Conservation (phyloP, 2,329 filamentous ascomycete genomes). For the Gremmenia infestans region DNA sequence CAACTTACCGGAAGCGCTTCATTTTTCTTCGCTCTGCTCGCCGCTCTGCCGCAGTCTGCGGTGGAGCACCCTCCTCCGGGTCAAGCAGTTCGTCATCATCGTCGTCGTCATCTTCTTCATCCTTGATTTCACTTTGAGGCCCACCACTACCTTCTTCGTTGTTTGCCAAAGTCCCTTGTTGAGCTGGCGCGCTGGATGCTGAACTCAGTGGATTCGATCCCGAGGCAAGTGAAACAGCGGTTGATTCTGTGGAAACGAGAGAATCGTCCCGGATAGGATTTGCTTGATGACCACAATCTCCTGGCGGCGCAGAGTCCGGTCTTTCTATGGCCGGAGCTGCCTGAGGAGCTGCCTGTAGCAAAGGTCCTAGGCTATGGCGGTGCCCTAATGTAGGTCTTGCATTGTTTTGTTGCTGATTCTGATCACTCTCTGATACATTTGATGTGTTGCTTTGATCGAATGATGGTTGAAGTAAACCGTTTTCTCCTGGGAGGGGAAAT, state of each 20-base stretch:
- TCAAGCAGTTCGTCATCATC: constrained; percentile 56
- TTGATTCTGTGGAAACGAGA: constrained; percentile 36
- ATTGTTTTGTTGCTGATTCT: constrained; percentile 13
- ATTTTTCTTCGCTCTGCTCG: constrained; percentile 57
- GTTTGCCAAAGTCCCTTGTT: constrained; percentile 36
- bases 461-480: constrained; percentile 22
- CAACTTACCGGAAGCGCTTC: constrained; percentile 71
- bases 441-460: constrained; percentile 26
- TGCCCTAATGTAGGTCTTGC: constrained; percentile 28
- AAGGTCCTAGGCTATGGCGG: constrained; percentile 26
- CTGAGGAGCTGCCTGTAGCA: constrained; percentile 22
- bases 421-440: constrained; percentile 19
- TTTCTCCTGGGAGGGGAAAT: constrained; percentile 28
- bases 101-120: constrained; percentile 30
- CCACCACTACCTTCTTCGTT: constrained; percentile 47
- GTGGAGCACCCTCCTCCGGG: constrained; percentile 38
- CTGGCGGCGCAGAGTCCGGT: constrained; percentile 31
- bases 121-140: constrained; percentile 24
- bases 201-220: constrained; percentile 39
- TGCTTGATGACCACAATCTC: constrained; percentile 18
- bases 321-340: constrained; percentile 24
- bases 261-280: constrained; percentile 38
- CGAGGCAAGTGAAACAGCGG: constrained; percentile 33
- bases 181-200: constrained; percentile 33
- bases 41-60: constrained; percentile 52